Conservation (phyloP, 2,329 filamentous ascomycete genomes). For the Amauroascus niger region DNA sequence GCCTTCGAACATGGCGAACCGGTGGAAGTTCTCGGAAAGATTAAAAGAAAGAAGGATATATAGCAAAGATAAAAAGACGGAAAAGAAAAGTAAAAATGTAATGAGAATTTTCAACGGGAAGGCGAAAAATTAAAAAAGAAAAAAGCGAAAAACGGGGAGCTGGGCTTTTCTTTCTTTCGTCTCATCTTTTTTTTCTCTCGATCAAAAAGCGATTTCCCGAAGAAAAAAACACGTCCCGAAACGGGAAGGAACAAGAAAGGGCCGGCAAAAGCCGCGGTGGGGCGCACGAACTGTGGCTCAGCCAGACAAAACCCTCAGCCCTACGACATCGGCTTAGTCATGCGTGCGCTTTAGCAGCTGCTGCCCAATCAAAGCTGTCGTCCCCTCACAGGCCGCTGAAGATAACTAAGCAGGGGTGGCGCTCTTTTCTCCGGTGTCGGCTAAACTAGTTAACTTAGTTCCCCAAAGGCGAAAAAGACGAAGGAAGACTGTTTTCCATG, state of each 20-base stretch:
- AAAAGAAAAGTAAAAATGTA: not conserved
- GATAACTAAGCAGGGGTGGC: too few species aligned
- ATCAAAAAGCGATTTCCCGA: too few species aligned
- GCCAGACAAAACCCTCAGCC: not conserved
- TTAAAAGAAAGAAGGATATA: not conserved
- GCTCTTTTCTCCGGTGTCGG: not conserved
- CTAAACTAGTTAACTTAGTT: too few species aligned
- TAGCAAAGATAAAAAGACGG: not conserved
- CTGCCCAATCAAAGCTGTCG: not conserved
- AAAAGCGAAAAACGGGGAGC: not conserved
- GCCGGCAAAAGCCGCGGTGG: slow-evolving; percentile 6
- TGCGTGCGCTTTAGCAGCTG: not conserved
- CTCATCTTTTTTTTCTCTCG: too few species aligned
- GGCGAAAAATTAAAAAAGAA: not conserved
- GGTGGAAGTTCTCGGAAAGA: not conserved
- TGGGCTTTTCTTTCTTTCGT: too few species aligned
- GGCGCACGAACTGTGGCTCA: not conserved
- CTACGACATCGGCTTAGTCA: slow-evolving; percentile 2
- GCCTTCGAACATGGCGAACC: slow-evolving; percentile 32
- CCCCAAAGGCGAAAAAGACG: too few species aligned
- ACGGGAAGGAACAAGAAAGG: slow-evolving; percentile 1
- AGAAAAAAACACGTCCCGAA: not conserved
- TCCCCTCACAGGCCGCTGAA: too few species aligned
- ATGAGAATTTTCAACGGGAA: too few species aligned
- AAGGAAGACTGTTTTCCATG: too few species aligned